Evolutionary conservation across 306 rosid species (phyloP), one percentile per base, ranked within the genome.

Genomic region (Carpinus viminea): DNA sequence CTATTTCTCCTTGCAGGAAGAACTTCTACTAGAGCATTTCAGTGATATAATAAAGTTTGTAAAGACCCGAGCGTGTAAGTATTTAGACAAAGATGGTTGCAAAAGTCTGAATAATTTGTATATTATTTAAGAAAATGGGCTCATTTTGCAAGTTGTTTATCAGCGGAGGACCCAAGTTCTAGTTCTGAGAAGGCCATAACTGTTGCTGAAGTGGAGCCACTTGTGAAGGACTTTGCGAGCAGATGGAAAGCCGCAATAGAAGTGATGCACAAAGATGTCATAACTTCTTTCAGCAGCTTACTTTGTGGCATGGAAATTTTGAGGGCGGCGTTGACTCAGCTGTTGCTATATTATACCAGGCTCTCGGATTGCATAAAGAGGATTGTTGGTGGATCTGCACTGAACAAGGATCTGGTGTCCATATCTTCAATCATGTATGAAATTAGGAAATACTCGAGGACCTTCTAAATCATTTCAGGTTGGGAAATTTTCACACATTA

Each of bases 211-310:
- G 95, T 92, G 15, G 97, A 95, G 89, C 98, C 97, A 18, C 95
- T 95, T 0, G 97, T 95, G 77, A 95, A 95, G 88, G 98, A 95
- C 84, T 95, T 95, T 78, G 98, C 89, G 17, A 88, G 91, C 68
- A 87, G 98, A 83, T 95, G 98, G 98, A 95, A 95, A 86, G 93
- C 91, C 61, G 97, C 98, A 12, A 95, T 95, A 50, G 98, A 95
- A 86, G 83, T 95, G 87, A 95, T 95, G 98, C 98, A 95, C 88
- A 95, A 92, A 85, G 98, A 95, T 78, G 98, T 95, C 72, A 95
- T 95, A 66, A 95, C 98, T 41, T 95, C 98, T 78, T 95, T 95
- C 87, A 95, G 98, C 89, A 95, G 90, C 89, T 92, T 95, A 86
- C 85, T 95, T 88, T 92, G 98, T 65, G 98, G 98, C 17, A 95